Evolutionary conservation across 306 rosid genomes (phyloP), one percentile per base, ranked within the genome.

Genomic region (Inga oerstediana): DNA sequence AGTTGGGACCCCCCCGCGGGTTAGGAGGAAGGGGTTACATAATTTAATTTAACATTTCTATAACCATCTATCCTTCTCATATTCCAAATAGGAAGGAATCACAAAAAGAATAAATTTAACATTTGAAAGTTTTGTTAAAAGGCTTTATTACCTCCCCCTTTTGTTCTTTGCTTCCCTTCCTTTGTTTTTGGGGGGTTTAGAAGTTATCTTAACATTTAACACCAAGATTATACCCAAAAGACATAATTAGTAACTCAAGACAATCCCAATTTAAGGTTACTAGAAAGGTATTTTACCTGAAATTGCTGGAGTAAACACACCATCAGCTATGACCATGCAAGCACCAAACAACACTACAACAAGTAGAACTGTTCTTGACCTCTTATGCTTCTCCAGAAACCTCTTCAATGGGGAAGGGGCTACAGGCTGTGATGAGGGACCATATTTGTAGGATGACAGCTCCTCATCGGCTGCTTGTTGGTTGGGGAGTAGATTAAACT

Each of bases 391-490:
- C 87, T 94, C 98, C 87, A 94, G 79, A 84, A 94, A 89, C 73
- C 91, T 88, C 88, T 92, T 94, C 48, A 94, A 78, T 0, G 90
- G 89, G 74, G 95, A 91, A 74, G 92, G 76, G 73, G 88, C 24
- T 41, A 32, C 81, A 73, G 58, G 75, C 72, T 84, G 94, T 48
- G 94, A 86, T 32, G 95, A 88, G 59, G 97, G 98, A 35, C 97
- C 98, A 64, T 94, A 94, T 77, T 86, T 92, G 84, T 94, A 94
- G 51, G 94, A 77, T 16, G 95, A 88, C 74, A 94, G 87, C 85
- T 94, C 98, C 88, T 94, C 97, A 88, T 94, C 98, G 14, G 97
- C 94, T 62, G 97, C 98, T 88, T 94, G 97, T 79, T 92, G 98
- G 74, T 94, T 92, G 46, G 98, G 97, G 83, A 94, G 98, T 80